A percentile compares a stretch with the other conserved stretches of the same genome.
phyloP scores from a whole-genome alignment of 2,329 filamentous ascomycete genomes.

The Xylariaceae sp. region DNA sequence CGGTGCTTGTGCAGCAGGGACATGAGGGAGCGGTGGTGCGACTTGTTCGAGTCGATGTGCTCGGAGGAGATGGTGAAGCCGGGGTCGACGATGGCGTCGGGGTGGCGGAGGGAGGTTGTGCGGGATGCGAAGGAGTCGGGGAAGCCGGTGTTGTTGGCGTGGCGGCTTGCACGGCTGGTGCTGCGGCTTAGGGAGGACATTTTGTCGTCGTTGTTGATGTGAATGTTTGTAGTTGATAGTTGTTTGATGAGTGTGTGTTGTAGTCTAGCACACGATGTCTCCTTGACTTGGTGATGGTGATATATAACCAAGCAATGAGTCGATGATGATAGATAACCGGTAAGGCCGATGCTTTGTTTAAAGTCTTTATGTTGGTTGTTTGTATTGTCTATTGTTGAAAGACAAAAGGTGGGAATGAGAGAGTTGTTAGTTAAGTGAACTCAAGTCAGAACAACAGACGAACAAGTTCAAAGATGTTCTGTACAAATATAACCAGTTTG shows the following conservation, averaged over 20 bases:
- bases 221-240: not conserved
- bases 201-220: constrained; percentile 12
- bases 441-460: too few species aligned
- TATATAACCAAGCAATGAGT: too few species aligned
- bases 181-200: constrained; percentile 22
- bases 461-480: too few species aligned
- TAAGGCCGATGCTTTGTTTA: too few species aligned
- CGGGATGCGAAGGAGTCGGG: constrained; percentile 35
- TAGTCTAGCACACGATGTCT: too few species aligned
- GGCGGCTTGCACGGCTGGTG: constrained; percentile 29
- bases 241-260: not conserved
- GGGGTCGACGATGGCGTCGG: constrained; percentile 53
- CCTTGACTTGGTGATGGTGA: too few species aligned
- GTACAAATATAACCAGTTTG: too few species aligned
- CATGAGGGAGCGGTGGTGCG: constrained; percentile 40
- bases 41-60: constrained; percentile 43
- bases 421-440: too few species aligned
- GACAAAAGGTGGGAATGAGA: too few species aligned
- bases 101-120: constrained; percentile 59
- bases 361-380: too few species aligned
- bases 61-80: constrained; percentile 53
- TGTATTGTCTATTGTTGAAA: too few species aligned
- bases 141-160: constrained; percentile 31
- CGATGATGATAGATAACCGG: too few species aligned
- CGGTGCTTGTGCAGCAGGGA: constrained; percentile 44